Evolutionary conservation across 2,329 filamentous ascomycete genomes (phyloP).

Genomic region (Zymoseptoria brevis): DNA sequence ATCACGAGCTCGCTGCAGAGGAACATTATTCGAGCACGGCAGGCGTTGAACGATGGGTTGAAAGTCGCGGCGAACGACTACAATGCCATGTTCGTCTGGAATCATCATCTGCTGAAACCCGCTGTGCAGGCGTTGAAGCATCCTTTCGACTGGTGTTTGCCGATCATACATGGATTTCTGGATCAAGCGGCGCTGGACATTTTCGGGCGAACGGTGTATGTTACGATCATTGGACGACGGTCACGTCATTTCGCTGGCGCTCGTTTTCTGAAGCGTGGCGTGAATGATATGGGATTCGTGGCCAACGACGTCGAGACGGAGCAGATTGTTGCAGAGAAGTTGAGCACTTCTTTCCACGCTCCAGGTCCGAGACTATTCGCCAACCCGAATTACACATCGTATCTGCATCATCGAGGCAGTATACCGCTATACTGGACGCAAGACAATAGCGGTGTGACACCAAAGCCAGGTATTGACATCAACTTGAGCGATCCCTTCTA

Average conservation of each 20-base stretch:
- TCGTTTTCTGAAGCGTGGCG: conserved; percentile 85
- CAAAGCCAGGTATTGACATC: conserved; percentile 91
- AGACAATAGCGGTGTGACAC: conserved; percentile 87
- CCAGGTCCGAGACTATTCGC: conserved; percentile 78
- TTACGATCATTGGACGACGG: conserved; percentile 85
- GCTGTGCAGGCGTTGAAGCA: conserved; percentile 63
- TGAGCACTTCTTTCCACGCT: conserved; percentile 91
- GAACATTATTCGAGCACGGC: conserved; percentile 77
- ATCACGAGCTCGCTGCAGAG: conserved; percentile 86
- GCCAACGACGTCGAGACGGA: conserved; percentile 99
- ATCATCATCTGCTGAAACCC: conserved; percentile 76
- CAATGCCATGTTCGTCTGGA: conserved; percentile 98
- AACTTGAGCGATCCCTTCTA: conserved; percentile 97
- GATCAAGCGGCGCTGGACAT: conserved; percentile 70
- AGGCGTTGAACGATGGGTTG: conserved; percentile 57
- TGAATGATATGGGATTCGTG: conserved; percentile 90
- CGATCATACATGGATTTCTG: conserved; percentile 92
- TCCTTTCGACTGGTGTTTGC: conserved; percentile 90
- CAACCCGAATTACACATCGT: conserved; percentile 88
- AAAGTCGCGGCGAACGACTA: conserved; percentile 54
- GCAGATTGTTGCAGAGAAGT: conserved; percentile 90
- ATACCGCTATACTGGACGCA: conserved; percentile 98
- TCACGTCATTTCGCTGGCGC: conserved; percentile 93
- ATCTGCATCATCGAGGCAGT: conserved; percentile 91
- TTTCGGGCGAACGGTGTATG: conserved; percentile 81